Evolutionary conservation across 1,139 yeast genomes (phyloP), one percentile per base, ranked within the genome.

Genomic region (Kodamaea sp.): DNA sequence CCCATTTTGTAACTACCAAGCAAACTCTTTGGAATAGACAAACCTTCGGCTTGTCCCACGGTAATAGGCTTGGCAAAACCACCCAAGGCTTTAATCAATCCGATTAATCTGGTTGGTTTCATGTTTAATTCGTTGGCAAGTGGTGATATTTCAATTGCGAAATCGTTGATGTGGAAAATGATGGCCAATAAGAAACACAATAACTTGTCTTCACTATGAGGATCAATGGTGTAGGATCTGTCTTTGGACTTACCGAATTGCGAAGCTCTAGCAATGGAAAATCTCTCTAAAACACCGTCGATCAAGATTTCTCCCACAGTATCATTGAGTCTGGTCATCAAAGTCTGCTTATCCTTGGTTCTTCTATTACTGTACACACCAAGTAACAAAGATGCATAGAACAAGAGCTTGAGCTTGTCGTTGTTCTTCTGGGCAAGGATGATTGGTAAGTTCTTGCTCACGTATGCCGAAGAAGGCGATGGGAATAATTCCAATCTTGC

Each of bases 191-290:
- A 68, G 61, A 80, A 84, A 59, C 96, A 84, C 46, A 92, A 67
- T 32, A 92, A 69, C 61, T 84, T 88, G 63, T 88, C 96, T 61
- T 88, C 96, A 53, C 80, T 78, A 48, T 78, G 82, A 26, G 97
- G 96, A 54, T 92, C 97, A 43, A 92, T 78, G 41, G 76, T 69
- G 57, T 76, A 88, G 11, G 83, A 75, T 51, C 83, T 76, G 44
- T 82, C 86, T 59, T 83, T 84, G 15, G 88, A 70, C 57, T 76
- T 81, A 41, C 95, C 95, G 46, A 78, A 76, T 35, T 71, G 74
- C 6, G 88, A 77, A 9, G 87, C 72, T 53, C 78, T 79, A 21
- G 74, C 57, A 30, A 81, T 74, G 13, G 95, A 72, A 58, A 88
- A 90, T 41, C 84, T 73, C 31, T 75, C 76, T 40, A 89, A 63